Evolutionary conservation across 2,329 filamentous ascomycete species (phyloP), one percentile per base, ranked within the genome.

Genomic region (Harringtonia aguacate): DNA sequence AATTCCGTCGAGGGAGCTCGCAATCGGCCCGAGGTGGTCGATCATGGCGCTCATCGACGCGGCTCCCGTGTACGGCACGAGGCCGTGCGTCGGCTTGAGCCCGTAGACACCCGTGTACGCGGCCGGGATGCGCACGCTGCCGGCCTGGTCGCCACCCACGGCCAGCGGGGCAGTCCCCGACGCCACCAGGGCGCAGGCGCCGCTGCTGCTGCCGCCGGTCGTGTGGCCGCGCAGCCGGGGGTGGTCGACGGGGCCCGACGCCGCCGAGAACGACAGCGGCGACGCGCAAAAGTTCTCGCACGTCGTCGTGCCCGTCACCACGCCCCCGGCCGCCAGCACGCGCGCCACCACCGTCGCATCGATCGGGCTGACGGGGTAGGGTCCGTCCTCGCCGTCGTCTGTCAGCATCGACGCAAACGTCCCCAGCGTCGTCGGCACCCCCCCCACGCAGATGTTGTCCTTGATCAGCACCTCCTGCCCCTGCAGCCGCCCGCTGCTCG

Each of bases 221-320:
- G 90, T 90, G 63, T 86, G 90, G 4, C 68, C 59, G 0, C 65
- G 58, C 56, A 88, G 85, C 60, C 85, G 79, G 0, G 86, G 86
- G 53, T 92, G 90, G 20, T 71, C 68, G 0, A 72, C 76, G 3
- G 79, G 77, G 49, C 88, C 87, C 59, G 84, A 84, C 54, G 84
- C 85, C 4, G 80, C 84, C 0, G 82, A 86, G 53, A 85, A 62
- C 57, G 14, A 56, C 53, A 39, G 57, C 50, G 52, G 66, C 75
- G 51, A 83, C 70, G 13, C 82, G 84, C 44, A 84, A 68, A 36
- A 58, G 46, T 27, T 53, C 58, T 89, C 84, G 58, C 87, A 82
- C 81, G 89, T 87, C 4, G 72, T 81, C 1, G 75, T 88, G 14
- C 84, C 84, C 9, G 86, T 63, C 21, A 86, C 65, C 14, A 90